Conservation (phyloP, 192 early-diverging fungal species). For the Haplosporangium gracile region DNA sequence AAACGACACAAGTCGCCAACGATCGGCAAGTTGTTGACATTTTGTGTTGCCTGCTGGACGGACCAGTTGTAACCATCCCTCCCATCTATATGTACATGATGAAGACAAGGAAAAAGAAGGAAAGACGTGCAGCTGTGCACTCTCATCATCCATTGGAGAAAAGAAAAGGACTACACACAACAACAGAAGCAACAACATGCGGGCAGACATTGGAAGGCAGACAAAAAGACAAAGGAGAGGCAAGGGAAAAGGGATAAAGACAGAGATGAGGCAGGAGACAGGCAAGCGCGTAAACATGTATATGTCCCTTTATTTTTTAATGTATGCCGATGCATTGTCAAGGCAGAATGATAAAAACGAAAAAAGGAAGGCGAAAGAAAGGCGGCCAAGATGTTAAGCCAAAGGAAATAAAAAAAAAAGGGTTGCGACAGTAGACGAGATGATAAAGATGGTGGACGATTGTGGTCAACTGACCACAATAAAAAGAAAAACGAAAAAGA, state of each 20-base stretch:
- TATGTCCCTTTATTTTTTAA: neutral
- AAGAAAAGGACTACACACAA: neutral
- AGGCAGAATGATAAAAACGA: neutral
- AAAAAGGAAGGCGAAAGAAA: neutral
- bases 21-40: neutral
- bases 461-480: neutral
- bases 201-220: neutral
- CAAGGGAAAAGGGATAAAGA: neutral
- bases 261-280: neutral
- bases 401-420: neutral
- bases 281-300: neutral
- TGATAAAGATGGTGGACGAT: neutral
- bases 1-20: neutral
- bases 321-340: neutral
- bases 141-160: neutral
- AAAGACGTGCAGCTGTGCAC: neutral
- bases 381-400: neutral
- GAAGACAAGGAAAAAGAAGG: neutral
- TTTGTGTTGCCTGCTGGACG: neutral
- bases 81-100: neutral
- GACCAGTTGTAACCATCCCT: neutral
- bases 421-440: neutral
- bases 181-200: no score
- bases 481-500: neutral
- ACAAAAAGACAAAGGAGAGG: no score